These are phyloP conservation scores for Moesziomyces parantarcticus DNA, from an alignment of 1,284 basidiomycete genomes.

Conservation along the genomic window DNA sequence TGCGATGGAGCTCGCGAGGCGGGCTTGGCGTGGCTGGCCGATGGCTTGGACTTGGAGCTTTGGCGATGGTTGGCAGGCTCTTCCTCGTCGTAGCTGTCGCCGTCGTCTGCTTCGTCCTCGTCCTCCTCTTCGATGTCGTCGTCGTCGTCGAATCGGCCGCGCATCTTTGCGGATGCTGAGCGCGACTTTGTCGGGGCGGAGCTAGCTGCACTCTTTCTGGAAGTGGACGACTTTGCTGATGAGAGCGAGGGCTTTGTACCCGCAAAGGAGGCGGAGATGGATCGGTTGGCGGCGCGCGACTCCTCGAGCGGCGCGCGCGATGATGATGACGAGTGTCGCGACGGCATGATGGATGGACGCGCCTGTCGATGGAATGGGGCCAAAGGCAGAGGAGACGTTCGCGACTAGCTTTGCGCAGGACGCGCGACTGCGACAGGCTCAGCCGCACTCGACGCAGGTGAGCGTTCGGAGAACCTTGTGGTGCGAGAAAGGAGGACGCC, in stretches of 20 bases:
- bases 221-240: slow-evolving; percentile 18
- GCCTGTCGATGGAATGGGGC: not conserved
- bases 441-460: slow-evolving; percentile 4
- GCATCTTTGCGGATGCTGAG: slow-evolving; percentile 35
- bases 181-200: slow-evolving; percentile 25
- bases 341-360: slow-evolving; percentile 23
- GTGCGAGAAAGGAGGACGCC: not conserved
- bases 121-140: slow-evolving; percentile 42
- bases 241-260: slow-evolving; percentile 44
- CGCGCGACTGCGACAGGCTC: slow-evolving; percentile 17
- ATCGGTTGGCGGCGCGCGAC: slow-evolving; percentile 40
- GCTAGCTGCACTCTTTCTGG: slow-evolving; percentile 16
- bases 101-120: slow-evolving; percentile 13
- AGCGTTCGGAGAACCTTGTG: not conserved
- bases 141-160: slow-evolving; percentile 46
- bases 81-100: slow-evolving; percentile 35
- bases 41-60: slow-evolving; percentile 19
- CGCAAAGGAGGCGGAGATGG: slow-evolving; percentile 47
- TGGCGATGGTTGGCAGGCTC: slow-evolving; percentile 15
- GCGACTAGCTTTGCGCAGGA: not conserved
- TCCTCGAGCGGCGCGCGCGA: slow-evolving; percentile 39
- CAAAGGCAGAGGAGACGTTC: too few species aligned
- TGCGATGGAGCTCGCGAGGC: slow-evolving; percentile 19
- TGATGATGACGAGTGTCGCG: slow-evolving; percentile 28
- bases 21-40: slow-evolving; percentile 18